phyloP scores from a whole-genome alignment of 73 alveolate species.

The Tetrahymena thermophila region DNA sequence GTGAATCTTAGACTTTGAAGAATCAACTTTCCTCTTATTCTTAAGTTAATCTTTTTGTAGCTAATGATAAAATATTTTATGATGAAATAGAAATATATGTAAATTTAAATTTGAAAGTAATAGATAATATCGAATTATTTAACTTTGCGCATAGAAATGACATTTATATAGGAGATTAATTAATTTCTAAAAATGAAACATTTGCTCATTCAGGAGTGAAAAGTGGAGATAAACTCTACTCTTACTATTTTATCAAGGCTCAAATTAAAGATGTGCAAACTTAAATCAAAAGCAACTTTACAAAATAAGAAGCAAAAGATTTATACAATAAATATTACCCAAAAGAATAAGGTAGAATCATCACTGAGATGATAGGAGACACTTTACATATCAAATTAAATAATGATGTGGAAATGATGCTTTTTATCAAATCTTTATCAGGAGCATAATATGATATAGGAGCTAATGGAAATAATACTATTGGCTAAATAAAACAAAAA shows the following conservation, averaged over 20 bases:
- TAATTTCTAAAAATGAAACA: background rate
- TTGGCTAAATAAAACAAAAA: background rate
- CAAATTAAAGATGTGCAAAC: background rate
- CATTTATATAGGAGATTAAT: background rate
- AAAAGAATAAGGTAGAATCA: background rate
- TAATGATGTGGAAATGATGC: background rate
- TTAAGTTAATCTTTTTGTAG: background rate
- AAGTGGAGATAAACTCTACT: background rate
- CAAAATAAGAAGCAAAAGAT: background rate
- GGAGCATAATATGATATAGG: background rate
- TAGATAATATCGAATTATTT: background rate
- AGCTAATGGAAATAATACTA: background rate
- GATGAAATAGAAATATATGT: background rate
- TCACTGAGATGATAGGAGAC: background rate
- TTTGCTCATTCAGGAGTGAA: background rate
- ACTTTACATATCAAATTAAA: background rate
- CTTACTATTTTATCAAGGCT: background rate
- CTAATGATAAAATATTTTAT: background rate
- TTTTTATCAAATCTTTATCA: background rate
- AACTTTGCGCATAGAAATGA: background rate
- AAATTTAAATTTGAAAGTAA: background rate
- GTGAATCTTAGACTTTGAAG: background rate
- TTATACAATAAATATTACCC: background rate
- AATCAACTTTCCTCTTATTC: background rate
- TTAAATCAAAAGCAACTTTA: background rate